Evolutionary conservation across 2,329 filamentous ascomycete species (phyloP).

Genomic region (Fusarium redolens): DNA sequence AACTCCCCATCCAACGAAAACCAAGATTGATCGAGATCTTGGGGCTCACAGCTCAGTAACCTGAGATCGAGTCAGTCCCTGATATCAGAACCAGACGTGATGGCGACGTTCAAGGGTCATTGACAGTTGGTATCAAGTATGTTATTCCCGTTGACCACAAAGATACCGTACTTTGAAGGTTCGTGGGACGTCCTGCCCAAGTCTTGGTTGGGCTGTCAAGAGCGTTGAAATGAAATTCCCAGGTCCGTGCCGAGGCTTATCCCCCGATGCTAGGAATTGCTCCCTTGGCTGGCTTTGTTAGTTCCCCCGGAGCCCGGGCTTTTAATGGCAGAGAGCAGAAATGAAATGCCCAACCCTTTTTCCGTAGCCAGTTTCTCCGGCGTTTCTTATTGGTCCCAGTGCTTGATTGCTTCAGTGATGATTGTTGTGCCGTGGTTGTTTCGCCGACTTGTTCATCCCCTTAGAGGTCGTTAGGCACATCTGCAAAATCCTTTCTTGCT

Average conservation of each 20-base stretch:
- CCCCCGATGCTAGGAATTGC: neutral
- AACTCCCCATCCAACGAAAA: neutral
- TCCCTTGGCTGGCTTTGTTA: no score
- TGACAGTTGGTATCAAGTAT: neutral
- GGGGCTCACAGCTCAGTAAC: no score
- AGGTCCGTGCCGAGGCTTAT: neutral
- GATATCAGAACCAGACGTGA: no score
- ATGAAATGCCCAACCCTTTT: neutral
- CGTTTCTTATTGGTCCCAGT: rapidly evolving
- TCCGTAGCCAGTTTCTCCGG: neutral
- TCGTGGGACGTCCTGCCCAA: neutral
- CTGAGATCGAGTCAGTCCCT: neutral
- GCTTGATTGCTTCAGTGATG: neutral
- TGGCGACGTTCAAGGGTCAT: rapidly evolving
- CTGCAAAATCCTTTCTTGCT: rapidly evolving
- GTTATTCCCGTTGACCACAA: neutral
- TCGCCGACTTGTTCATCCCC: rapidly evolving
- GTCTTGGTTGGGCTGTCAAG: no score
- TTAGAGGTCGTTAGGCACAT: rapidly evolving
- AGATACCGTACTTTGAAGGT: no score
- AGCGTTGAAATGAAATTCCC: neutral
- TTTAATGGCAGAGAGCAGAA: neutral
- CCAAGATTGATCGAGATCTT: neutral
- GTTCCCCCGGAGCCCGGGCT: neutral
- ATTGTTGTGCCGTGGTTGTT: neutral